A percentile compares a stretch with the other conserved stretches of the same genome.
phyloP scores from a whole-genome alignment of 345 rosid species.

The Psidium guajava region DNA sequence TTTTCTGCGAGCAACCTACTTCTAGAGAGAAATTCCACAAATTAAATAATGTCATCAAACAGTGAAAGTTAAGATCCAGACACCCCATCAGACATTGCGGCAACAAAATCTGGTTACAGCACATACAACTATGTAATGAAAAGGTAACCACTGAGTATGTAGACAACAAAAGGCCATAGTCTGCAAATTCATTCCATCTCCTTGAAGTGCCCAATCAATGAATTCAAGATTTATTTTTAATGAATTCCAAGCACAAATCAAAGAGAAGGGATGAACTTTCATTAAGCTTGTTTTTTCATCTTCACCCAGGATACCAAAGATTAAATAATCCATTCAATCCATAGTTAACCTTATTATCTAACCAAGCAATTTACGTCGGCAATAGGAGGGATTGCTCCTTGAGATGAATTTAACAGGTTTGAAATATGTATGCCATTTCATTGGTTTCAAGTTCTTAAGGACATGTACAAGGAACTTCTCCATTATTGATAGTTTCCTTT shows the following conservation, averaged over 20 bases:
- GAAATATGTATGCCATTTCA: neutral
- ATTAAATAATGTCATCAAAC: neutral
- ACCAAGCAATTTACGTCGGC: neutral
- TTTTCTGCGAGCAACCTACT: neutral
- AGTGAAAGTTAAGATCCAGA: neutral
- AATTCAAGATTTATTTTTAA: neutral
- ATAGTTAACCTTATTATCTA: neutral
- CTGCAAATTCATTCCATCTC: neutral
- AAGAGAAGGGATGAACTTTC: neutral
- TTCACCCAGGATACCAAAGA: neutral
- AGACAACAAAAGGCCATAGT: neutral
- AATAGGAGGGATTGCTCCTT: neutral
- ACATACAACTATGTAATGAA: neutral
- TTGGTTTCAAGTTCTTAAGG: neutral
- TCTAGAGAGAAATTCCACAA: neutral
- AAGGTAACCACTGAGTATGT: neutral
- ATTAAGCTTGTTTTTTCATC: neutral
- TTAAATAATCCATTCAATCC: neutral
- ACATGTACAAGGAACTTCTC: neutral
- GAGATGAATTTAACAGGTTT: neutral
- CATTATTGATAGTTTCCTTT: neutral
- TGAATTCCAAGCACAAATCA: neutral
- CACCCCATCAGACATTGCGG: neutral
- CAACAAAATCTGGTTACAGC: neutral
- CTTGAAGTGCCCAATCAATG: neutral